phyloP scores from a whole-genome alignment of 306 rosid genomes.

The Rubus parviflorus region DNA sequence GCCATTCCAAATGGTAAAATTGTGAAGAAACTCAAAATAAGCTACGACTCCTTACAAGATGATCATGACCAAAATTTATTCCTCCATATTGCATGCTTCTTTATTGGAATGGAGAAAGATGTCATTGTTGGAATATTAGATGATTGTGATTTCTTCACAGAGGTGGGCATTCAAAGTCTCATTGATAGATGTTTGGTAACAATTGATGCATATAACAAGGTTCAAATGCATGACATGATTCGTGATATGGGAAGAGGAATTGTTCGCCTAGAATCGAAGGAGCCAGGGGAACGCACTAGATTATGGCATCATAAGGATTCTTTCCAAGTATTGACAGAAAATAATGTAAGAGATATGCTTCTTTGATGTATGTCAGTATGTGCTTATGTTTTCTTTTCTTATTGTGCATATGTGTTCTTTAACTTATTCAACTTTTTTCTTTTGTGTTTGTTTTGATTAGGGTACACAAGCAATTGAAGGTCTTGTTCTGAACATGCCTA shows the following conservation, averaged over 20 bases:
- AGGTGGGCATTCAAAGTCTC: neutral
- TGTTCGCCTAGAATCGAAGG: neutral
- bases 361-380: neutral
- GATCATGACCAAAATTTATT: neutral
- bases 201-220: neutral
- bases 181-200: neutral
- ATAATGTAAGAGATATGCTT: neutral
- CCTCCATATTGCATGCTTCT: conserved; percentile 3
- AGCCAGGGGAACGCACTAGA: neutral
- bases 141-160: neutral
- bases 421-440: neutral
- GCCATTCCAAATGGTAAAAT: neutral
- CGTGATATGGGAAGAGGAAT: conserved; percentile 8
- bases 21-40: conserved; percentile 1
- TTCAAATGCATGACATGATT: conserved; percentile 6
- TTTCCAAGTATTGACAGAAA: neutral
- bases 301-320: conserved; percentile 4
- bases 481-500: neutral
- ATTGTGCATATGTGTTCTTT: neutral
- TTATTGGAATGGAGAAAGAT: neutral
- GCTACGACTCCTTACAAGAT: conserved; percentile 9
- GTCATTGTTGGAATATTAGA: neutral
- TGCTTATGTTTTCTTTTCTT: neutral
- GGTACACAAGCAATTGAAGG: neutral
- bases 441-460: neutral